Base-by-base conservation (phyloP, 768 basidiomycete genomes). In the Leccinum arenicola region DNA sequence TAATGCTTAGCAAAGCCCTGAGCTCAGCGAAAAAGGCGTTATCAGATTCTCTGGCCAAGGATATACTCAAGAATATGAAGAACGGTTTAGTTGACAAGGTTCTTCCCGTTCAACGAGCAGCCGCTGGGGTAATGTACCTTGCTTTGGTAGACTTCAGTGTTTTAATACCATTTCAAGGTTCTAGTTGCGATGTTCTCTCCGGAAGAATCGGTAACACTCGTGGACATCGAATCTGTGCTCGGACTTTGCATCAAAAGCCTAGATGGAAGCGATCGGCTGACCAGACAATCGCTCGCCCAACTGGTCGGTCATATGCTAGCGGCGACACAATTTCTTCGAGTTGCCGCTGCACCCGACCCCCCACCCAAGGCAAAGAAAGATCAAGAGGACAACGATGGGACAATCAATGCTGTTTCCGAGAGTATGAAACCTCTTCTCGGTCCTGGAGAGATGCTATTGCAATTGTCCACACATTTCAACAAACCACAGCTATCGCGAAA, bases 221-320 rank as follows among this genome's bases (percentile, higher is more conserved):
- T 78, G 35, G 97, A 98, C 8, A 82, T 97, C 40, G 95, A 99
- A 51, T 75, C 82, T 3, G 79, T 98, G 56, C 70, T 95, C 14
- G 73, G 75, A 3, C 75, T 86, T 4, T 89, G 85, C 55, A 75
- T 88, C 43, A 90, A 87, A 69, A 84, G 84, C 50, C 76, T 97
- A 25, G 95, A 98, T n/a, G 71, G 74, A 2, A 83, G 90, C 11
- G 95, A 97, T 71, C 90, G 93, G 73, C 75, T 84, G 51, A 93
- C 95, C 3, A 83, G 94, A n/a, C 84, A 85, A 50, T 78, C 90
- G 0, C 84, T 94, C 48, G 83, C 93, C 6, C 85, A 84, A 56
- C 83, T 99, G 5, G 83, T 89, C 0, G 94, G 94, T 1, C 88
- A 92, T 65, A 73, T 98, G 33, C 84, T 99, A 3, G 84, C 93